Base-by-base conservation (phyloP, 345 rosid species). In the Syzygium oleosum region DNA sequence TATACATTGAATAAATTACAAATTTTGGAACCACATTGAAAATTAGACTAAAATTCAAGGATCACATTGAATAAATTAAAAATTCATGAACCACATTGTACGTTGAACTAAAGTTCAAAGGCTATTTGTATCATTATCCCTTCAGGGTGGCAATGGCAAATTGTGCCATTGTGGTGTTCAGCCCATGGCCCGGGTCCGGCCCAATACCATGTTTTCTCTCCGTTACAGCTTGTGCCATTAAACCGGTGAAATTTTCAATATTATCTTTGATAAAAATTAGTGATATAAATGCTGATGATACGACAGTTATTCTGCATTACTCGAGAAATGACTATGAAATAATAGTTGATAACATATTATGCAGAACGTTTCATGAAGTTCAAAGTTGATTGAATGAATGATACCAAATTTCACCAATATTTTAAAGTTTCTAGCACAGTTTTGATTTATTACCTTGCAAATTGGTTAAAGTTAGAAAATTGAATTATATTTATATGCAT, bases 61-160 rank as follows among this genome's bases (percentile, higher is more conserved):
- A 43, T 6, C 46, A 6, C 1, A 43, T 43, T 43, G 1, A 5
- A 43, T 6, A 43, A 43, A 43, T 43, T 43, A 43, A 43, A 41
- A 43, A 6, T 43, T 43, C 1, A 43, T 1, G 1, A 43, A 43
- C 1, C 0, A 43, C 1, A 43, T 43, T 43, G 1, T 6, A 43
- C 4, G 6, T 43, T 43, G 7, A 43, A 43, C 1, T 7, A 43
- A 43, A 43, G 1, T 43, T 43, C 7, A 43, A 43, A 43, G 1
- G 6, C 1, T 6, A 43, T 5, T 43, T 43, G 46, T 43, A 43
- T 43, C 46, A 1, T 5, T 43, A 43, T 41, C 43, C 1, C 43
- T 41, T 41, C 3, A 38, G 4, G 4, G 41, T 38, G 41, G 4
- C 46, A 43, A 43, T 43, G 22, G 56, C 56, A 53, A 53, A 53